These are phyloP conservation scores for Fusarium pininemorale DNA, from an alignment of 2,329 filamentous ascomycete genomes.

Conservation along the genomic window DNA sequence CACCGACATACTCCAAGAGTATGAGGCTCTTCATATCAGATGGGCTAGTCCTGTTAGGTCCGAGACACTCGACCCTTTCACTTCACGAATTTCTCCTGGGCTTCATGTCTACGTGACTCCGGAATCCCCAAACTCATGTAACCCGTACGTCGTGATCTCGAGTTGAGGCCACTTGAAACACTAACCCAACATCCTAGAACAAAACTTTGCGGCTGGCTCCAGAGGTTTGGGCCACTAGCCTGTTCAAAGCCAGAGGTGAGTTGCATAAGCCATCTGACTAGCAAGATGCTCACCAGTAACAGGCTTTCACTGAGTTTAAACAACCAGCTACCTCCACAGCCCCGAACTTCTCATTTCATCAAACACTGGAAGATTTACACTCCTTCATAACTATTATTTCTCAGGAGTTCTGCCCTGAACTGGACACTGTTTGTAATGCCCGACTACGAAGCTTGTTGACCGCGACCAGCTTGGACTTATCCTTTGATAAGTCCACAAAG, in stretches of 20 bases:
- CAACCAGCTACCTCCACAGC: conserved; percentile 49
- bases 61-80: conserved; percentile 72
- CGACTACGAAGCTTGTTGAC: conserved; percentile 55
- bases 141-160: conserved; percentile 40
- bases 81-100: conserved; percentile 79
- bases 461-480: conserved; percentile 77
- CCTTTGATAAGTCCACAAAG: conserved; percentile 75
- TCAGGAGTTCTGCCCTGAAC: conserved; percentile 59
- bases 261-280: neutral
- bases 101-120: conserved; percentile 84
- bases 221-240: conserved; percentile 65
- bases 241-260: conserved; percentile 55
- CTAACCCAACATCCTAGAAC: conserved; percentile 47
- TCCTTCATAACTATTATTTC: conserved; percentile 64
- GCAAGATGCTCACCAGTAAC: conserved; percentile 26
- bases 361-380: conserved; percentile 66
- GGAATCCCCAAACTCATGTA: conserved; percentile 1
- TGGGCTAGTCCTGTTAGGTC: conserved; percentile 74
- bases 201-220: conserved; percentile 67
- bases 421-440: conserved; percentile 59
- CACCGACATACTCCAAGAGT: conserved; percentile 67
- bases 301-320: conserved; percentile 68
- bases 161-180: neutral
- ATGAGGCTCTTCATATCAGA: conserved; percentile 79
- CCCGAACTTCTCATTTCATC: conserved; percentile 74